These are phyloP conservation scores for Jaminaea rosea DNA, from an alignment of 1,284 basidiomycete genomes.

Conservation along the genomic window DNA sequence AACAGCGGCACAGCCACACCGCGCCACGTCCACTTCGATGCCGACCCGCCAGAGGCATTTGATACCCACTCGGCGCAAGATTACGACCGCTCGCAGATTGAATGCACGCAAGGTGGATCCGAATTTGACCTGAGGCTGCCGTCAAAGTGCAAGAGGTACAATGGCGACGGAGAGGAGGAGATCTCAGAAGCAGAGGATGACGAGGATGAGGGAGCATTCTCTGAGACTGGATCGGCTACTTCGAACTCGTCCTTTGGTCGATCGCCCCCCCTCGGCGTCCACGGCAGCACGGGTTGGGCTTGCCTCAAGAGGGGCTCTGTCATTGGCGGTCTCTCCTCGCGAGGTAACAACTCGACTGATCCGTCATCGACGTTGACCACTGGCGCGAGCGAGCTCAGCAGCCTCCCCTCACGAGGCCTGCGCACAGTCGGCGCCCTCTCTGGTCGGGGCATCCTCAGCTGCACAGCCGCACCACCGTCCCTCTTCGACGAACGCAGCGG, in stretches of 20 bases:
- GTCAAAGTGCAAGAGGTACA: slow-evolving; percentile 11
- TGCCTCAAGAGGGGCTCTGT: slow-evolving; percentile 29
- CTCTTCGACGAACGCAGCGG: too few relatives aligned
- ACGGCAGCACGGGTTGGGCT: slow-evolving; percentile 16
- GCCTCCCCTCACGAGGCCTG: too few relatives aligned
- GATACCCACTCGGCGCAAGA: slow-evolving; percentile 19
- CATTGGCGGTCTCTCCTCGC: slow-evolving; percentile 12
- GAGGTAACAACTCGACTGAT: too few relatives aligned
- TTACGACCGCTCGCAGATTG: slow-evolving; percentile 34
- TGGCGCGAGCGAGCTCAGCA: too few relatives aligned
- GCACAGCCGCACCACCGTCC: too few relatives aligned
- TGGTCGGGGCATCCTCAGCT: too few relatives aligned
- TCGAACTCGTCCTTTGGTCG: too few relatives aligned
- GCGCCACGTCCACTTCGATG: slow-evolving; percentile 28
- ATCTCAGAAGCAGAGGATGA: slow-evolving; percentile 9
- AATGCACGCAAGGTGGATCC: slow-evolving; percentile 31
- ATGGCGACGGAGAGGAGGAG: slow-evolving; percentile 13
- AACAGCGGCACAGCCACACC: background rate
- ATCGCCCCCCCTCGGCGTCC: background rate
- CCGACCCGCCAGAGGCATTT: slow-evolving; percentile 25
- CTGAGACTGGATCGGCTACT: too few relatives aligned
- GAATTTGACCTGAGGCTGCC: slow-evolving; percentile 32
- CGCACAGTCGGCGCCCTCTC: too few relatives aligned
- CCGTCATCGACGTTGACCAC: too few relatives aligned
- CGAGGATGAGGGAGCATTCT: slow-evolving; percentile 2